Conservation (phyloP, 805 yeast species). For the Suhomyces canberraensis region DNA sequence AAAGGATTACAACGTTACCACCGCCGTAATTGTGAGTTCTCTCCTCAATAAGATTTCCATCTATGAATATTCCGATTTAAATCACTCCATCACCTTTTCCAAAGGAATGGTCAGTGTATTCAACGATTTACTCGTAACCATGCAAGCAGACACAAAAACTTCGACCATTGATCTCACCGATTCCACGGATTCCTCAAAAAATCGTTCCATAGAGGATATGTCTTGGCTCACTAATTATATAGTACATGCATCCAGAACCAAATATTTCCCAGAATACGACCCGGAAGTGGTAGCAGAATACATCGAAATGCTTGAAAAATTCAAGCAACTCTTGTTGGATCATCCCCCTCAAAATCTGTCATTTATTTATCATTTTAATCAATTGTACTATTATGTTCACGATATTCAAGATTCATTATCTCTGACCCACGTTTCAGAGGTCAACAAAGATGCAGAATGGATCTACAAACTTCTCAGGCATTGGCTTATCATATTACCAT, state of each 20-base stretch:
- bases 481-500: slow-evolving; percentile 21
- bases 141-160: too few relatives aligned
- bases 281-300: slow-evolving; percentile 1
- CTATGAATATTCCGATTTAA: slow-evolving; percentile 17
- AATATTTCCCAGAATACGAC: slow-evolving; percentile 6
- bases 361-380: slow-evolving; percentile 10
- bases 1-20: slow-evolving; percentile 10
- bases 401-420: not conserved
- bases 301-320: slow-evolving; percentile 4
- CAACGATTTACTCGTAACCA: slow-evolving; percentile 10
- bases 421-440: not conserved
- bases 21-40: slow-evolving; percentile 18
- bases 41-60: slow-evolving; percentile 20
- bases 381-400: slow-evolving; percentile 7
- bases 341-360: not conserved
- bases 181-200: not conserved
- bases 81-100: slow-evolving; percentile 17
- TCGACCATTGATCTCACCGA: not conserved
- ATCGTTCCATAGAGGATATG: slow-evolving; percentile 1
- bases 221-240: slow-evolving; percentile 12
- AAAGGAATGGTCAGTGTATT: slow-evolving; percentile 20
- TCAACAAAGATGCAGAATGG: slow-evolving; percentile 6
- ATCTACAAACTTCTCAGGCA: slow-evolving; percentile 18
- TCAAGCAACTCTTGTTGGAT: not conserved
- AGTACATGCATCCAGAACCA: slow-evolving; percentile 13